These are phyloP conservation scores for Arabidopsis hybrid DNA, from an alignment of 441 rosid genomes.

Conservation along the genomic window DNA sequence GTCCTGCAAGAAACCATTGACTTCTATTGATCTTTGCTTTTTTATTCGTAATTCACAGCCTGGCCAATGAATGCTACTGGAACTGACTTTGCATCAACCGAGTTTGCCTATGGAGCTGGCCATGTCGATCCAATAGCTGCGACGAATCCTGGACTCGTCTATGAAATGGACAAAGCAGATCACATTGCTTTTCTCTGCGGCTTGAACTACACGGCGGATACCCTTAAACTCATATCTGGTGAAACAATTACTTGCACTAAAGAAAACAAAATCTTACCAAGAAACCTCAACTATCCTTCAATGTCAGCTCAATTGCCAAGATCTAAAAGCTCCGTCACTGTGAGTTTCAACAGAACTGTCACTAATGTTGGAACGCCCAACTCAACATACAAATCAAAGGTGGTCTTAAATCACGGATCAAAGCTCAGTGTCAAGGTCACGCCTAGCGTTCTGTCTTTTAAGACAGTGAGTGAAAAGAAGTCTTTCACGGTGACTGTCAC, in stretches of 20 bases:
- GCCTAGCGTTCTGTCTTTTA: slow-evolving; percentile 52
- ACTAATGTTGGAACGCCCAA: slow-evolving; percentile 54
- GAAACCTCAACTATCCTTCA: slow-evolving; percentile 61
- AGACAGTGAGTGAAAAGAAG: slow-evolving; percentile 46
- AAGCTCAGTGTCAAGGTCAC: slow-evolving; percentile 40
- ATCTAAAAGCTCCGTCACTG: slow-evolving; percentile 17
- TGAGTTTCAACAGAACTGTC: slow-evolving; percentile 51
- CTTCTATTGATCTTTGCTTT: background rate
- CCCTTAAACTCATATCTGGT: slow-evolving; percentile 41
- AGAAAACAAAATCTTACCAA: slow-evolving; percentile 1
- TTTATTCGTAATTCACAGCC: slow-evolving; percentile 14
- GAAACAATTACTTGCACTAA: slow-evolving; percentile 38
- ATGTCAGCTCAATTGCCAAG: slow-evolving; percentile 35
- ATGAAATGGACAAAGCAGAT: slow-evolving; percentile 23
- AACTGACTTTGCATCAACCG: slow-evolving; percentile 11
- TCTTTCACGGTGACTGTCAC: slow-evolving; percentile 46
- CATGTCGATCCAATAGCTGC: slow-evolving; percentile 39
- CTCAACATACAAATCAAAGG: slow-evolving; percentile 50
- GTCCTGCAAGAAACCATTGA: background rate
- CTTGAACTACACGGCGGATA: slow-evolving; percentile 15
- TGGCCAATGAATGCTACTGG: slow-evolving; percentile 34
- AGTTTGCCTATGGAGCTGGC: slow-evolving; percentile 41
- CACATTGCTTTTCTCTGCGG: slow-evolving; percentile 49
- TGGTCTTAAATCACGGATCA: slow-evolving; percentile 15
- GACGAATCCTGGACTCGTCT: slow-evolving; percentile 37